Evolutionary conservation across 805 yeast genomes (phyloP).

Genomic region (Saccharomyces eubayanus): DNA sequence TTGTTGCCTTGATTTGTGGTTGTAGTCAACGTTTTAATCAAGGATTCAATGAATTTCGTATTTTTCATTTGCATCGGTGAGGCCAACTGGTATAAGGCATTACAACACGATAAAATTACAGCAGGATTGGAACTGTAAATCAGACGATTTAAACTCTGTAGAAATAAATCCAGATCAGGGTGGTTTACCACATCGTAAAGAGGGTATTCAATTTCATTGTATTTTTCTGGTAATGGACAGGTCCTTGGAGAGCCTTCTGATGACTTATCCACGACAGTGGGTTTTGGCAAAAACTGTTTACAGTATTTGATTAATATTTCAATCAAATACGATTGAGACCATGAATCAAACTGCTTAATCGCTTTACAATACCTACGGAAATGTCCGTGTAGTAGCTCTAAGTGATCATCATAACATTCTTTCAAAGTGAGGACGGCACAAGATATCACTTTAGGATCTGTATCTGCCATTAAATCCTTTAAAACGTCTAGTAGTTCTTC

Average conservation of each 20-base stretch:
- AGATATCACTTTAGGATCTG: slow-evolving; percentile 58
- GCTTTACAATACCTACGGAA: slow-evolving; percentile 49
- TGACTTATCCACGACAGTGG: slow-evolving; percentile 35
- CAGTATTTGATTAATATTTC: slow-evolving; percentile 62
- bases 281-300: slow-evolving; percentile 50
- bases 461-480: slow-evolving; percentile 52
- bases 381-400: slow-evolving; percentile 64
- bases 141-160: slow-evolving; percentile 40
- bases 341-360: slow-evolving; percentile 53
- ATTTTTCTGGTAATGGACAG: slow-evolving; percentile 38
- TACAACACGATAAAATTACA: slow-evolving; percentile 53
- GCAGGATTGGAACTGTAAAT: slow-evolving; percentile 46
- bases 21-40: slow-evolving; percentile 37
- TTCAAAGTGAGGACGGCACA: slow-evolving; percentile 53
- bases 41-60: slow-evolving; percentile 41
- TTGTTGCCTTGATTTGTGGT: slow-evolving; percentile 31
- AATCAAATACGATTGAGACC: slow-evolving; percentile 54
- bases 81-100: slow-evolving; percentile 49
- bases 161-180: slow-evolving; percentile 49
- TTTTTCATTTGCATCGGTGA: slow-evolving; percentile 46
- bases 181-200: slow-evolving; percentile 40
- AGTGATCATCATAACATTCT: slow-evolving; percentile 45
- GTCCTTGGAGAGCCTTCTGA: slow-evolving; percentile 8
- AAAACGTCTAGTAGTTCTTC: slow-evolving; percentile 46
- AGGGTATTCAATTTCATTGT: slow-evolving; percentile 33